phyloP scores from a whole-genome alignment of 352 stramenopile genomes.

The Phytophthora hybrid region DNA sequence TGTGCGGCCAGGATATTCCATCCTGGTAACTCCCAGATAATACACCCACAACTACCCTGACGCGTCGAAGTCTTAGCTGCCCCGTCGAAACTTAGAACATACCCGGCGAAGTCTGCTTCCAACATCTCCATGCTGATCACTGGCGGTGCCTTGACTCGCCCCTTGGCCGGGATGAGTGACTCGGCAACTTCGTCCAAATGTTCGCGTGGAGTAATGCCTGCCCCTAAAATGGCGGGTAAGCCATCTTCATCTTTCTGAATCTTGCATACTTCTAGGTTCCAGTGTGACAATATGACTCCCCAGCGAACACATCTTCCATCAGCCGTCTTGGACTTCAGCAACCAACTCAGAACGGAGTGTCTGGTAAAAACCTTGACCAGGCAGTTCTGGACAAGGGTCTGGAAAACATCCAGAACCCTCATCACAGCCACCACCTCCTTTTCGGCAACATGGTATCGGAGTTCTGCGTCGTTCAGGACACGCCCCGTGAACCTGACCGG shows the following conservation, averaged over 20 bases:
- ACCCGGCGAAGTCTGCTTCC: background rate
- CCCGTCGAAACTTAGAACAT: slow-evolving; percentile 14
- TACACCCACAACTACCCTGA: background rate
- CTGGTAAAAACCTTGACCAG: too few relatives aligned
- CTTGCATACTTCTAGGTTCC: too few relatives aligned
- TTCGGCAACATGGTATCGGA: too few relatives aligned
- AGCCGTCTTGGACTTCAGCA: too few relatives aligned
- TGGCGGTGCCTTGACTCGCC: background rate
- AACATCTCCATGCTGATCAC: slow-evolving; percentile 14
- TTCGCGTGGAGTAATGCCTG: background rate
- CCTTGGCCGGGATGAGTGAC: background rate
- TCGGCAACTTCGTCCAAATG: background rate
- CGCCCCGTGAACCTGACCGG: too few relatives aligned
- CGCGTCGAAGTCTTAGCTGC: slow-evolving; percentile 1
- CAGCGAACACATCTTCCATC: background rate
- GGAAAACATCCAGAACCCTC: too few relatives aligned
- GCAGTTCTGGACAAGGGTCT: too few relatives aligned
- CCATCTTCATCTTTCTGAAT: slow-evolving; percentile 1
- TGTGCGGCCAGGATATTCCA: background rate
- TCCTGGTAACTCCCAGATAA: slow-evolving; percentile 1
- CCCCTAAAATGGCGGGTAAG: too few relatives aligned
- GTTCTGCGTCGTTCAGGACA: too few relatives aligned
- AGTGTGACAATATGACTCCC: background rate
- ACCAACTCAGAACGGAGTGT: too few relatives aligned
- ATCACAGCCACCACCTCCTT: too few relatives aligned